phyloP scores from a whole-genome alignment of 169 alveolate species.

The Pseudocohnilembus persalinus region DNA sequence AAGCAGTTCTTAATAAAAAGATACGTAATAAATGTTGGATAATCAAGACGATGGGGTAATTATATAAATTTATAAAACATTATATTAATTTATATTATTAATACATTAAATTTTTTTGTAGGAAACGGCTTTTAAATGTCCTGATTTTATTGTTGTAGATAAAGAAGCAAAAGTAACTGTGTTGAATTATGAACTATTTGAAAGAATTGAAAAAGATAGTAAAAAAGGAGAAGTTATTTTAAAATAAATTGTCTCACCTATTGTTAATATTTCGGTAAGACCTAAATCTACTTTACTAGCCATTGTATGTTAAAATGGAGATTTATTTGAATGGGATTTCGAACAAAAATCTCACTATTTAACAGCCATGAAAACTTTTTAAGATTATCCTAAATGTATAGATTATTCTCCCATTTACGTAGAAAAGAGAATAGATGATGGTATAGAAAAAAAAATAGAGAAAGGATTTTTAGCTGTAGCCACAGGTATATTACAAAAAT shows the following conservation, averaged over 20 bases:
- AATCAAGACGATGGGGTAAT: conserved; percentile 33
- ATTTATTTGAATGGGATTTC: conserved; percentile 64
- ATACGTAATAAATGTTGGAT: no score
- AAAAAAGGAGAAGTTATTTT: conserved; percentile 73
- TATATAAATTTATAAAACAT: conserved; percentile 7
- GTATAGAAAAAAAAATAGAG: conserved; percentile 36
- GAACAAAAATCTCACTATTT: conserved; percentile 45
- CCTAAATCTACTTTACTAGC: conserved; percentile 81
- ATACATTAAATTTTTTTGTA: conserved; percentile 8
- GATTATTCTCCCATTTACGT: conserved; percentile 57
- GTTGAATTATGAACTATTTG: conserved; percentile 56
- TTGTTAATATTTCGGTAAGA: conserved; percentile 76
- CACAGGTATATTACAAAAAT: background rate
- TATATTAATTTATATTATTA: background rate
- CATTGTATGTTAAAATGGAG: conserved; percentile 62
- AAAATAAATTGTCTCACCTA: conserved; percentile 73
- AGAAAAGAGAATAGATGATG: background rate
- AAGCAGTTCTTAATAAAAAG: conserved; percentile 33
- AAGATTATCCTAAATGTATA: conserved; percentile 64
- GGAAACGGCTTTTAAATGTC: conserved; percentile 53
- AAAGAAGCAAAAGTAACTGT: conserved; percentile 67
- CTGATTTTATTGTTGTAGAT: conserved; percentile 79
- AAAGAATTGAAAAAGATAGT: conserved; percentile 74
- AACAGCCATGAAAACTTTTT: conserved; percentile 39
- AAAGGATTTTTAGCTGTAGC: conserved; percentile 17